These are phyloP conservation scores for Macaranga tanarius DNA, from an alignment of 441 rosid genomes.

Conservation along the genomic window DNA sequence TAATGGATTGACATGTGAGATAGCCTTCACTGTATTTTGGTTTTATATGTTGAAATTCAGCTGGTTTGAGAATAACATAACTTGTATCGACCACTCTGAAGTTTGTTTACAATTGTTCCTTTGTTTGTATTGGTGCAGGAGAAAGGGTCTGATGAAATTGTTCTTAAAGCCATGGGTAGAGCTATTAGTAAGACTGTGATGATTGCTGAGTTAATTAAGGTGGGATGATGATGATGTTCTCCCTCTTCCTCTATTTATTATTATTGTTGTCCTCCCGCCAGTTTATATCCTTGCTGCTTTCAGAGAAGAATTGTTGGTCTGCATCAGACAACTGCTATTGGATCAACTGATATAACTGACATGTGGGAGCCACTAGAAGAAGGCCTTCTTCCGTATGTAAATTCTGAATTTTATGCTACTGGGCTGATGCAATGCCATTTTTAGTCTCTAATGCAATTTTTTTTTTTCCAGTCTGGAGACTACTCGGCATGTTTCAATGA, in stretches of 20 bases:
- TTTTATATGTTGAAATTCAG: too few relatives aligned
- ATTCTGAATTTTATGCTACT: neutral
- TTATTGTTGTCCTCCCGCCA: neutral
- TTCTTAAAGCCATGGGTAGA: slow-evolving; percentile 19
- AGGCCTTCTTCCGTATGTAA: slow-evolving; percentile 54
- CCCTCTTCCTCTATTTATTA: neutral
- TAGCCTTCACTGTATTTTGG: too few relatives aligned
- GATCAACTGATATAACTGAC: slow-evolving; percentile 48
- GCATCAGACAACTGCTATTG: slow-evolving; percentile 40
- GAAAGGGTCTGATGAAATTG: slow-evolving; percentile 14
- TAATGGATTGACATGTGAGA: too few relatives aligned
- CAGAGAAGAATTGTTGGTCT: slow-evolving; percentile 50
- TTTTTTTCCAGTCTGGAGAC: slow-evolving; percentile 41
- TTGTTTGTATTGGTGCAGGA: neutral
- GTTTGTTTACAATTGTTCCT: too few relatives aligned
- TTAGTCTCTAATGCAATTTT: neutral
- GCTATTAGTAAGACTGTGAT: slow-evolving; percentile 21
- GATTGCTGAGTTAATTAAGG: slow-evolving; percentile 20
- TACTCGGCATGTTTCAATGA: slow-evolving; percentile 51
- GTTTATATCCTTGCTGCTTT: neutral
- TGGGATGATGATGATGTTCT: neutral
- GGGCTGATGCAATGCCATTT: neutral
- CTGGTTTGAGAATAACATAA: too few relatives aligned
- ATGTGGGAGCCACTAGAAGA: slow-evolving; percentile 57
- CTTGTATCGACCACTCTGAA: too few relatives aligned